Conservation (phyloP, 768 basidiomycete species). For the Asterophora lycoperdoides region DNA sequence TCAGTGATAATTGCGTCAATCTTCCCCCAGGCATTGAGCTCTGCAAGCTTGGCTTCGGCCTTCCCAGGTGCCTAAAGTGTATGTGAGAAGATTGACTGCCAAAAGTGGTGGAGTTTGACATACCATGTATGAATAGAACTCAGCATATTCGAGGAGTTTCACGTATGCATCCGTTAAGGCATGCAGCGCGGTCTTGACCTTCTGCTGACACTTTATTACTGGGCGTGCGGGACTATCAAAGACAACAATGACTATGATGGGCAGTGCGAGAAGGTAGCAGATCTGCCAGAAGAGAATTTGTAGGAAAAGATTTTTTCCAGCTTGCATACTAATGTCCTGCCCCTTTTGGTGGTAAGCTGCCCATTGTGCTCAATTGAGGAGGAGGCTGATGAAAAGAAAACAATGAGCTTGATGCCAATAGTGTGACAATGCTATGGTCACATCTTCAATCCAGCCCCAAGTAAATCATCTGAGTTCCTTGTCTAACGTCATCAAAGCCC, state of each 20-base stretch:
- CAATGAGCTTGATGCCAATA: no score
- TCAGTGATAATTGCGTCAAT: conserved; percentile 48
- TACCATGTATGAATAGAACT: background rate
- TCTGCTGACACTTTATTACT: background rate
- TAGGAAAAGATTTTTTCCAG: background rate
- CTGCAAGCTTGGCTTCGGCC: conserved; percentile 47
- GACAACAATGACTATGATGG: background rate
- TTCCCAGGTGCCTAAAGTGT: conserved; percentile 38
- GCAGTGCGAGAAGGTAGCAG: background rate
- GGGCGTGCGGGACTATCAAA: background rate
- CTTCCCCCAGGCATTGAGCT: conserved; percentile 31
- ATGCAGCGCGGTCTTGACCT: background rate
- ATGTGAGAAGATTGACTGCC: background rate
- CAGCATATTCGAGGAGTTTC: background rate
- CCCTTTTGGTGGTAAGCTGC: background rate
- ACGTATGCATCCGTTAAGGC: background rate
- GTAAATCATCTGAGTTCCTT: background rate
- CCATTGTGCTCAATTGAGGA: conserved; percentile 2
- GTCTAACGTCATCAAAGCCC: background rate
- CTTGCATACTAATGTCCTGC: conserved; percentile 1
- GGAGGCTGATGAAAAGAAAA: background rate
- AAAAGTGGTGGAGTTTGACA: background rate
- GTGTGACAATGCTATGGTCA: no score
- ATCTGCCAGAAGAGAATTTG: conserved; percentile 2
- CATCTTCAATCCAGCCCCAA: background rate